These are phyloP conservation scores for Medicago lupulina DNA, from an alignment of 306 rosid genomes.

Conservation along the genomic window DNA sequence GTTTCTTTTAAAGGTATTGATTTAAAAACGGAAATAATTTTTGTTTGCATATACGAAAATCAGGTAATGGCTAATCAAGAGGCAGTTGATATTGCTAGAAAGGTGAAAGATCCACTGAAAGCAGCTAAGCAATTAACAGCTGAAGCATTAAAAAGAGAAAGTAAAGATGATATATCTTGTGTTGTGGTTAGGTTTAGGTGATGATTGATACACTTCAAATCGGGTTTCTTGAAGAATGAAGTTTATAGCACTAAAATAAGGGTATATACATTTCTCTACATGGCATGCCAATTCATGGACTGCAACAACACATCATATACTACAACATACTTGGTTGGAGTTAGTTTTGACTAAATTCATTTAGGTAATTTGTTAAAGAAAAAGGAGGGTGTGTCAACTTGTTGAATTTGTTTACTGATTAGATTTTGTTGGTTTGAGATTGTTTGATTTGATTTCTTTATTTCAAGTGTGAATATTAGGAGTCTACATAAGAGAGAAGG, in stretches of 20 bases:
- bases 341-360: constrained; percentile 38
- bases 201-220: constrained; percentile 29
- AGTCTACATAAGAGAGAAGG: constrained; percentile 38
- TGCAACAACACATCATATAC: constrained; percentile 3
- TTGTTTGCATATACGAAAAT: constrained; percentile 40
- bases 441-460: constrained; percentile 57
- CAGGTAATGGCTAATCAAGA: constrained; percentile 94
- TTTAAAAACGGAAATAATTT: background rate
- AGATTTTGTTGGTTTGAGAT: constrained; percentile 49
- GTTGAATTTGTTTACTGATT: constrained; percentile 48
- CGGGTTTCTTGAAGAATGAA: constrained; percentile 31
- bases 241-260: constrained; percentile 39
- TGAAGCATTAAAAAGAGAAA: constrained; percentile 84
- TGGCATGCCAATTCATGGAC: constrained; percentile 16
- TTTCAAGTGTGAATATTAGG: constrained; percentile 45
- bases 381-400: constrained; percentile 34
- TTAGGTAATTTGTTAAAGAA: constrained; percentile 31
- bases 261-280: constrained; percentile 18
- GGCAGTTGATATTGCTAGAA: constrained; percentile 86
- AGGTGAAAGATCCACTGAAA: constrained; percentile 70
- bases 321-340: constrained; percentile 42
- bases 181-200: constrained; percentile 80
- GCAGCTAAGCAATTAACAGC: constrained; percentile 84
- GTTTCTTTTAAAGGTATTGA: background rate
- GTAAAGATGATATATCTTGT: constrained; percentile 93